A percentile compares a stretch with the other conserved stretches of the same genome.
These are phyloP conservation scores for Plasmodium adleri DNA, from an alignment of 169 alveolate genomes.

Conservation along the genomic window DNA sequence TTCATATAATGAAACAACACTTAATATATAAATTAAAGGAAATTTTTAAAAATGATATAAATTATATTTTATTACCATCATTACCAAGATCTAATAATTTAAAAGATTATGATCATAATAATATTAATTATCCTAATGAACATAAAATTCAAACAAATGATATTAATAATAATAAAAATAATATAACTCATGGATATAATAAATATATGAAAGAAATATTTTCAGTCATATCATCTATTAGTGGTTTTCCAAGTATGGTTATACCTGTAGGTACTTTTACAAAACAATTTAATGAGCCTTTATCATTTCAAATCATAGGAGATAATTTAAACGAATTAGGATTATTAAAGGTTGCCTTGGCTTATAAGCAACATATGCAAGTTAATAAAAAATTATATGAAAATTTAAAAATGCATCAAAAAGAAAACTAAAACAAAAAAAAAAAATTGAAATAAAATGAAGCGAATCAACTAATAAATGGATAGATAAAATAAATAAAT, in stretches of 20 bases:
- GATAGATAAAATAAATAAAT: neutral
- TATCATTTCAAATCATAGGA: constrained; percentile 33
- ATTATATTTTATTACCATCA: constrained; percentile 53
- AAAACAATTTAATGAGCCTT: constrained; percentile 37
- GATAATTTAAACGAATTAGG: constrained; percentile 28
- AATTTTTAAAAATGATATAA: constrained; percentile 14
- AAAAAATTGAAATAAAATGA: neutral
- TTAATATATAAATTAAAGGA: neutral
- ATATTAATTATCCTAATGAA: neutral
- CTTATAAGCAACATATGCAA: constrained; percentile 25
- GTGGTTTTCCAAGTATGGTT: constrained; percentile 52
- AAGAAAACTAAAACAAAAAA: neutral
- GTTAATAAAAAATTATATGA: constrained; percentile 29
- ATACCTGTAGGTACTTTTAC: constrained; percentile 65
- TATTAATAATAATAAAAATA: neutral
- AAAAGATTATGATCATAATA: neutral
- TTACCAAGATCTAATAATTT: constrained; percentile 55
- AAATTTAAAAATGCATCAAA: constrained; percentile 10
- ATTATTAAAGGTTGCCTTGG: constrained; percentile 53
- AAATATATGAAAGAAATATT: constrained; percentile 63
- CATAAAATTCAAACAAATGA: neutral
- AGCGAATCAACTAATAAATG: neutral
- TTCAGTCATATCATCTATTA: constrained; percentile 40
- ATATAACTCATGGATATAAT: constrained; percentile 9
- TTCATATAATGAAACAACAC: constrained; percentile 3